A percentile compares a stretch with the other conserved stretches of the same genome.
Evolutionary conservation across 768 basidiomycete genomes (phyloP).

Genomic region (Podaxis sp.): DNA sequence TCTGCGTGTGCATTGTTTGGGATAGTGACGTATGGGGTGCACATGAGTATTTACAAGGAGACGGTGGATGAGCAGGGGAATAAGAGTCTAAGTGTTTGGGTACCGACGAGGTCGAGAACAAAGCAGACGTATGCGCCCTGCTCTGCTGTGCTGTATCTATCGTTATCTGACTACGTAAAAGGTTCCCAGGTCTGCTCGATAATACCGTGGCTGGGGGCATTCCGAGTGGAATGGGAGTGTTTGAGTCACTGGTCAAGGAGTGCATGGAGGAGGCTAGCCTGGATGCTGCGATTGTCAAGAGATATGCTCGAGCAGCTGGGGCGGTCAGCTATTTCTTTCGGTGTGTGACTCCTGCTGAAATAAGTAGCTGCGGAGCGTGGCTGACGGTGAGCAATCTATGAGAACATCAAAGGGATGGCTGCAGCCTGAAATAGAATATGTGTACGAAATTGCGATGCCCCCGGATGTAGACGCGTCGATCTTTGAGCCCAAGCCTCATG

Average conservation of each 20-base stretch:
- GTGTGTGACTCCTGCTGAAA: constrained; percentile 30
- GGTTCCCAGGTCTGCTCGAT: constrained; percentile 85
- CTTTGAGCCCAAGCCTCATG: constrained; percentile 70
- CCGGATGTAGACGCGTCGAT: constrained; percentile 39
- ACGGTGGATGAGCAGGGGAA: constrained; percentile 28
- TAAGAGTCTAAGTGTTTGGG: constrained; percentile 68
- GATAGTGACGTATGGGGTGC: constrained; percentile 87
- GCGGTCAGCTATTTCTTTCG: constrained; percentile 80
- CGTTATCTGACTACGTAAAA: constrained; percentile 21
- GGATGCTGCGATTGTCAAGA: constrained; percentile 57
- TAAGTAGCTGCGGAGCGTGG: background rate
- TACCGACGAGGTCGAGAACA: constrained; percentile 78
- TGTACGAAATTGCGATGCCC: constrained; percentile 82
- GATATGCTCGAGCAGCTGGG: constrained; percentile 60
- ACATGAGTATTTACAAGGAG: constrained; percentile 75
- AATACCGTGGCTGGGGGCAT: constrained; percentile 94
- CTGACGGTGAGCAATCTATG: background rate
- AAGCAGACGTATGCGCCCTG: constrained; percentile 76
- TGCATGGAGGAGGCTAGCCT: constrained; percentile 93
- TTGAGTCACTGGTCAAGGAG: constrained; percentile 85
- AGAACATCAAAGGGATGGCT: constrained; percentile 74
- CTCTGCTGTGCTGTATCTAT: background rate
- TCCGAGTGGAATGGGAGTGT: constrained; percentile 67
- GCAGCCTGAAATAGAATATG: constrained; percentile 82
- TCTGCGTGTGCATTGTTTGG: constrained; percentile 89